phyloP scores from a whole-genome alignment of 495 filamentous ascomycete species.

The Neurospora intermedia region DNA sequence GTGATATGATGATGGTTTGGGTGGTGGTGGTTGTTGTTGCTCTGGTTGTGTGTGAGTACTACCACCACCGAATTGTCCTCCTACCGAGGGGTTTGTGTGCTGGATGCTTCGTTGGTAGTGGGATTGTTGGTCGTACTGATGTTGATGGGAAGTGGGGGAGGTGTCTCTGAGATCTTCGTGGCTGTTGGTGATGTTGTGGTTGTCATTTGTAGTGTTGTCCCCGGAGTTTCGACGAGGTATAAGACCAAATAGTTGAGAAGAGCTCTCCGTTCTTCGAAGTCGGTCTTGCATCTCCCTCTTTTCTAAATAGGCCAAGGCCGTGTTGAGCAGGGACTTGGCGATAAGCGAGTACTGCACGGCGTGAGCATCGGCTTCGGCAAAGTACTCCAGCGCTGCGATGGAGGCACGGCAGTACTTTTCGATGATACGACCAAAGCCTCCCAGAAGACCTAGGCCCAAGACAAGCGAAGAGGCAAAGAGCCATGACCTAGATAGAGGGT shows the following conservation, averaged over 20 bases:
- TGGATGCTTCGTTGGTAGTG: background rate
- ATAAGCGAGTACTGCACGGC: constrained; percentile 36
- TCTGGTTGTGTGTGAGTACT: background rate
- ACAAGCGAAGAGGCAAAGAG: constrained; percentile 37
- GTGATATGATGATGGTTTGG: background rate
- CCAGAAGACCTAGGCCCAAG: constrained; percentile 32
- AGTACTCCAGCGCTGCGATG: constrained; percentile 32
- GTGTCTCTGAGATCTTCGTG: background rate
- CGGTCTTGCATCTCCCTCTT: constrained; percentile 29
- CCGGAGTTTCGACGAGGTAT: constrained; percentile 11
- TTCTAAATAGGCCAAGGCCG: constrained; percentile 28
- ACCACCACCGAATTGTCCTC: background rate
- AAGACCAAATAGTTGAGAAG: constrained; percentile 33
- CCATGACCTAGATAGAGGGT: constrained; percentile 25
- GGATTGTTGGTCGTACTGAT: background rate
- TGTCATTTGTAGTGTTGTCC: background rate
- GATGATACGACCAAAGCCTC: constrained; percentile 33
- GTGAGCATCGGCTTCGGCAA: constrained; percentile 30
- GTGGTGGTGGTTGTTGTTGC: background rate
- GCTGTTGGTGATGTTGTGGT: background rate
- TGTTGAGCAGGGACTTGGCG: constrained; percentile 31
- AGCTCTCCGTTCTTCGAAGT: constrained; percentile 28
- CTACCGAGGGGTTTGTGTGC: background rate
- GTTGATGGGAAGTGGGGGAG: background rate
- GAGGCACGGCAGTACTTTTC: constrained; percentile 31